A percentile compares a stretch with the other conserved stretches of the same genome.
Evolutionary conservation across 805 yeast species (phyloP).

Genomic region (Metschnikowia lunata): DNA sequence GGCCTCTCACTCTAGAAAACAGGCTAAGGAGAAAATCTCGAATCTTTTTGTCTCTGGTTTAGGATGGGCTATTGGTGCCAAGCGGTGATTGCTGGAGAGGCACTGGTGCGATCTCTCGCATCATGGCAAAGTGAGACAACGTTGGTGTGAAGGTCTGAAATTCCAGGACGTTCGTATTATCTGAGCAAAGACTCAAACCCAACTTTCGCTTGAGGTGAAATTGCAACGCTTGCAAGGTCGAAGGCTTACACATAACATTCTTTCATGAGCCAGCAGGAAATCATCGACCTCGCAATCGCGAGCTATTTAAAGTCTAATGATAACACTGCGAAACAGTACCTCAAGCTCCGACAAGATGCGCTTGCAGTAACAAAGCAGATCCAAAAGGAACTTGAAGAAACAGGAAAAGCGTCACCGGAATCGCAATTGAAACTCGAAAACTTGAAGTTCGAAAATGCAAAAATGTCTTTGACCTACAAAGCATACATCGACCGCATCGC

Average conservation of each 20-base stretch:
- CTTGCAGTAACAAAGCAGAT: slow-evolving; percentile 9
- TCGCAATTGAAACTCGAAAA: slow-evolving; percentile 17
- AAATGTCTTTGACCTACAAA: slow-evolving; percentile 22
- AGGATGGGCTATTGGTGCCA: slow-evolving; percentile 65
- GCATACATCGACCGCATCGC: slow-evolving; percentile 22
- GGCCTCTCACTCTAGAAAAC: slow-evolving; percentile 24
- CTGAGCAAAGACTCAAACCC: neutral
- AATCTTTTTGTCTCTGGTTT: slow-evolving; percentile 50
- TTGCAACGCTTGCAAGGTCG: no score
- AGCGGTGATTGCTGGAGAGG: slow-evolving; percentile 6
- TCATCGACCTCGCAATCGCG: slow-evolving; percentile 29
- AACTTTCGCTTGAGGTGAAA: neutral
- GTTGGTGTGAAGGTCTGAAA: no score
- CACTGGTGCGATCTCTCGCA: slow-evolving; percentile 5
- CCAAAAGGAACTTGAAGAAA: slow-evolving; percentile 8
- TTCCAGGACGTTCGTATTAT: no score
- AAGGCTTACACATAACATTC: no score
- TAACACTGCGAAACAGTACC: slow-evolving; percentile 28
- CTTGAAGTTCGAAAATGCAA: slow-evolving; percentile 28
- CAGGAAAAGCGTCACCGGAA: slow-evolving; percentile 10
- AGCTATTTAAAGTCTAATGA: slow-evolving; percentile 32
- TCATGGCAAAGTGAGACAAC: neutral
- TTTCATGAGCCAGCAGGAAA: slow-evolving; percentile 26
- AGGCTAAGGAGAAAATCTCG: slow-evolving; percentile 45
- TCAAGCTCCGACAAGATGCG: slow-evolving; percentile 30